A percentile compares a stretch with the other conserved stretches of the same genome.
These are phyloP conservation scores for Fusarium sp. DNA, from an alignment of 2,329 filamentous ascomycete genomes.

Conservation along the genomic window DNA sequence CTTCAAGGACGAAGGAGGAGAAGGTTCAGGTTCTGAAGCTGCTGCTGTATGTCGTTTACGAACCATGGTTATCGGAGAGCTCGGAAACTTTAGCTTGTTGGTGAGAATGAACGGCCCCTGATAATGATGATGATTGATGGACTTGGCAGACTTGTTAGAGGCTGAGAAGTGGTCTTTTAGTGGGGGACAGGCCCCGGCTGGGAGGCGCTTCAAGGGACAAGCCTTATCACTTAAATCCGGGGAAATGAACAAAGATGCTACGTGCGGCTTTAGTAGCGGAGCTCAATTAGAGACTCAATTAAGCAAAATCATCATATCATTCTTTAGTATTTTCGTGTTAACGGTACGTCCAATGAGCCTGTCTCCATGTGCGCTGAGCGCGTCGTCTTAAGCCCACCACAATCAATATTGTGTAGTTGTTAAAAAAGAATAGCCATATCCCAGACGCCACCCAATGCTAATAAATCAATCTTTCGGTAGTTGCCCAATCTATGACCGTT, in stretches of 20 bases:
- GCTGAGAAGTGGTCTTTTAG: conserved; percentile 33
- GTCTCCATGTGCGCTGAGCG: conserved; percentile 1
- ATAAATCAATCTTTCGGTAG: conserved; percentile 27
- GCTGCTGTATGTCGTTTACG: conserved; percentile 45
- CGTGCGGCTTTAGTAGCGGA: neutral
- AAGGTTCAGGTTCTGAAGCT: conserved; percentile 20
- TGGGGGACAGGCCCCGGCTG: conserved; percentile 26
- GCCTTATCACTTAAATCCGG: conserved; percentile 31
- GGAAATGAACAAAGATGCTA: conserved; percentile 15
- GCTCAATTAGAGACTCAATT: neutral
- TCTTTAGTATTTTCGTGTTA: conserved; percentile 5
- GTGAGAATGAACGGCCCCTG: conserved; percentile 30
- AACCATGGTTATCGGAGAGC: conserved; percentile 45
- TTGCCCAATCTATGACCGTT: conserved; percentile 38
- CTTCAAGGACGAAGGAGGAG: neutral
- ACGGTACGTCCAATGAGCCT: neutral
- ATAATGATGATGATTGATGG: conserved; percentile 31
- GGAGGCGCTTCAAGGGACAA: conserved; percentile 16
- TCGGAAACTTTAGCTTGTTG: conserved; percentile 24
- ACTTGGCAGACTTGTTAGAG: conserved; percentile 33
- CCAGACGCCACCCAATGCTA: conserved; percentile 48
- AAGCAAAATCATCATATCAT: conserved; percentile 21
- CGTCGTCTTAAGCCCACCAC: neutral
- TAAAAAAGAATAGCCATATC: conserved; percentile 19
- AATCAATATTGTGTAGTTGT: conserved; percentile 17